phyloP scores from a whole-genome alignment of 305 asterid genomes.

The Fraxinus velutina region DNA sequence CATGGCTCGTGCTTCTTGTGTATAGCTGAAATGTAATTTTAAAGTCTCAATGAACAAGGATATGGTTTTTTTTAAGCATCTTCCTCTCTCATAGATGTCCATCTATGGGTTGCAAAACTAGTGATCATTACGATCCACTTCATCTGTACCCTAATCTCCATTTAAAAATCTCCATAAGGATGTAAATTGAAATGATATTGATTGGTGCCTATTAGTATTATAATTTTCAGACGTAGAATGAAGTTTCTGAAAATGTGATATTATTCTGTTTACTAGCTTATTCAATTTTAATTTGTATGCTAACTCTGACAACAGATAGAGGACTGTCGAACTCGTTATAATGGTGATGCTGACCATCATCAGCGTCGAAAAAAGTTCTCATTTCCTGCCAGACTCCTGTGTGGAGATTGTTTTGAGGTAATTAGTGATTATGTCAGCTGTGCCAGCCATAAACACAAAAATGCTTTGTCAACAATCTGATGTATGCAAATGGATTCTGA shows the following conservation, averaged over 20 bases:
- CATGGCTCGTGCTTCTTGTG: background rate
- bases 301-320: constrained; percentile 55
- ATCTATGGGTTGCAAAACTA: background rate
- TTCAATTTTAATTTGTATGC: background rate
- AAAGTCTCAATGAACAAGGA: background rate
- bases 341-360: constrained; percentile 95
- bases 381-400: constrained; percentile 88
- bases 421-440: background rate
- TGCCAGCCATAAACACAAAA: background rate
- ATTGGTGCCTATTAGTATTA: background rate
- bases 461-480: background rate
- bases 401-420: constrained; percentile 98
- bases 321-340: constrained; percentile 90
- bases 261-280: background rate
- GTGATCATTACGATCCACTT: background rate
- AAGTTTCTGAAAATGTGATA: background rate
- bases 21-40: background rate
- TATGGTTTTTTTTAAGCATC: background rate
- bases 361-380: constrained; percentile 82
- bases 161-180: background rate
- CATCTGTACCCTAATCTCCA: background rate
- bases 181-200: background rate
- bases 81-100: background rate
- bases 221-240: background rate
- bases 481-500: background rate